These are phyloP conservation scores for Penicillium nucicola DNA, from an alignment of 495 filamentous ascomycete species.

Conservation along the genomic window DNA sequence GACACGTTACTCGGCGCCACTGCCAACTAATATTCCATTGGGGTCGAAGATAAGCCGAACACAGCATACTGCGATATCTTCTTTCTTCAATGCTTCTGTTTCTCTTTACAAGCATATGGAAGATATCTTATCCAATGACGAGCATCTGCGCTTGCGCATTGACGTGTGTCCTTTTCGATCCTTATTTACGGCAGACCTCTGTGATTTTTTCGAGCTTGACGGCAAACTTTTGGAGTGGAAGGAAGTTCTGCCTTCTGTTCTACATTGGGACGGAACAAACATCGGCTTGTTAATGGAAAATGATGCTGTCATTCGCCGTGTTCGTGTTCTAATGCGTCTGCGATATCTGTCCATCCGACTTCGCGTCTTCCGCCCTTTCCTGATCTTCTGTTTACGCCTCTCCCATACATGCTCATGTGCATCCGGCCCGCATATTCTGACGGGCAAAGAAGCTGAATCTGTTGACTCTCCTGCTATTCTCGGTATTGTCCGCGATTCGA, in stretches of 20 bases:
- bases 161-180: neutral
- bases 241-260: neutral
- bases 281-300: neutral
- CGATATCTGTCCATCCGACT: slow-evolving; percentile 18
- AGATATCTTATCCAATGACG: neutral
- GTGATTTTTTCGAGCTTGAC: neutral
- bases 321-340: slow-evolving; percentile 7
- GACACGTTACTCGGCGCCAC: slow-evolving; percentile 2
- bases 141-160: neutral
- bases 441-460: neutral
- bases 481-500: slow-evolving; percentile 6
- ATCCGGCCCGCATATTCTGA: neutral
- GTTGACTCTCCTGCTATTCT: slow-evolving; percentile 3
- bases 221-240: neutral
- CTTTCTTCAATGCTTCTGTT: neutral
- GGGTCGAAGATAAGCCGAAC: neutral
- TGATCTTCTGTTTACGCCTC: slow-evolving; percentile 10
- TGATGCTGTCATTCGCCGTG: slow-evolving; percentile 7
- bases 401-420: slow-evolving; percentile 6
- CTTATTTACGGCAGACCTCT: neutral
- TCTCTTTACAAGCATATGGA: neutral
- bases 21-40: neutral
- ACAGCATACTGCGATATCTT: neutral
- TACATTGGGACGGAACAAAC: neutral
- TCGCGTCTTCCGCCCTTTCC: slow-evolving; percentile 11